Percentiles rank a stretch among this genome's conserved stretches.
These are phyloP conservation scores for Plantago elongata DNA, from an alignment of 257 asterid species.

Conservation along the genomic window DNA sequence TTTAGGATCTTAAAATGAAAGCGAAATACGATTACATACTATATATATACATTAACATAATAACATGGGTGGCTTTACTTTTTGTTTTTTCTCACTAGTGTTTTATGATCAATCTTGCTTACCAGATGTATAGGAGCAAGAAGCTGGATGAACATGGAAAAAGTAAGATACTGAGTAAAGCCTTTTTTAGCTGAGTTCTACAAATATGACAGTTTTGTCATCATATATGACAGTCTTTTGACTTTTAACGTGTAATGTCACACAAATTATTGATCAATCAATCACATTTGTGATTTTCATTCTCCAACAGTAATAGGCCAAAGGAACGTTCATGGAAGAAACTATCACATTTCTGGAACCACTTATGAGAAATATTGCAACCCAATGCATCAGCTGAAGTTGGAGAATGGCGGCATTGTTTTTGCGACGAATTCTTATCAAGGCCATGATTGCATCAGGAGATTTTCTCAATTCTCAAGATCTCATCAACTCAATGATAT, in stretches of 20 bases:
- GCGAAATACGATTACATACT: too few species aligned
- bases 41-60: too few species aligned
- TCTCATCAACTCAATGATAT: slow-evolving; percentile 20
- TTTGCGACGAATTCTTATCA: slow-evolving; percentile 24
- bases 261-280: neutral
- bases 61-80: too few species aligned
- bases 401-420: slow-evolving; percentile 57
- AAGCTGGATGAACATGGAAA: slow-evolving; percentile 83
- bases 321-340: slow-evolving; percentile 39
- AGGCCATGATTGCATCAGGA: slow-evolving; percentile 6
- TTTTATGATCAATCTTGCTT: neutral
- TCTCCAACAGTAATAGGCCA: slow-evolving; percentile 60
- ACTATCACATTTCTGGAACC: slow-evolving; percentile 32
- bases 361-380: slow-evolving; percentile 29
- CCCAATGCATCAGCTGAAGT: slow-evolving; percentile 48
- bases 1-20: too few species aligned
- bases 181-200: neutral
- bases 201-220: neutral
- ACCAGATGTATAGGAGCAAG: slow-evolving; percentile 89
- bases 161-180: slow-evolving; percentile 37
- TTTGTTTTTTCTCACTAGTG: too few species aligned
- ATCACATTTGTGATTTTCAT: neutral
- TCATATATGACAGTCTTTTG: neutral
- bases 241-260: neutral
- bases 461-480: slow-evolving; percentile 17